A percentile compares a stretch with the other conserved stretches of the same genome.
These are phyloP conservation scores for Saturnispora galanensis DNA, from an alignment of 805 yeast species.

Conservation along the genomic window DNA sequence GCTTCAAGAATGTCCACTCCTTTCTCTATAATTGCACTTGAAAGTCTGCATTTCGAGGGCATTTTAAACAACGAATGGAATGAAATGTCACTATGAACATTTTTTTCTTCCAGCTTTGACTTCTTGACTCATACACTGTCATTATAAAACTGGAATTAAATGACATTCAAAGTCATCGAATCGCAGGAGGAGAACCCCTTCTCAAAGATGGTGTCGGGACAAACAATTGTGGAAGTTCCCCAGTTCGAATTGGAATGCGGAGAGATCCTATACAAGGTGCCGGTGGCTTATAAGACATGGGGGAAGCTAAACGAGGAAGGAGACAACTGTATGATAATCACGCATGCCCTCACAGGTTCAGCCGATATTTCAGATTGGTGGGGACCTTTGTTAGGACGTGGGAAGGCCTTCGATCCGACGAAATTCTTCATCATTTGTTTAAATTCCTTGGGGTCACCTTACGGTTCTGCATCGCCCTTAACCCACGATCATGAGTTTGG, in stretches of 20 bases:
- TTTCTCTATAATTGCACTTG: background rate
- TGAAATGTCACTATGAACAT: no score
- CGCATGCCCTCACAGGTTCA: constrained; percentile 95
- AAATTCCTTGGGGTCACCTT: constrained; percentile 93
- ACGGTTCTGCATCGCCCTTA: constrained; percentile 90
- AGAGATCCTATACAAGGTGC: constrained; percentile 58
- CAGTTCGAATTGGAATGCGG: constrained; percentile 73
- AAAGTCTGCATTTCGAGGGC: background rate
- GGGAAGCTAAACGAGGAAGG: constrained; percentile 64
- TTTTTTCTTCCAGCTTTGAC: background rate
- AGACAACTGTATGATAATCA: constrained; percentile 78
- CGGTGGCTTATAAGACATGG: constrained; percentile 95
- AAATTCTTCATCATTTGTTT: constrained; percentile 79
- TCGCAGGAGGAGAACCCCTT: constrained; percentile 57
- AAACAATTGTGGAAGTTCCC: constrained; percentile 71
- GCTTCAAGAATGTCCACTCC: background rate
- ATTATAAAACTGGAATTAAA: constrained; percentile 2
- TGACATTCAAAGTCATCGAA: constrained; percentile 31
- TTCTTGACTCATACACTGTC: background rate
- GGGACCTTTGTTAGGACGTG: constrained; percentile 89
- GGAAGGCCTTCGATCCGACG: constrained; percentile 83
- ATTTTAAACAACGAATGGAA: background rate
- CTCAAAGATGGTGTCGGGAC: constrained; percentile 61
- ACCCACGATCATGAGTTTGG: constrained; percentile 71
- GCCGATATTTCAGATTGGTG: constrained; percentile 97